Evolutionary conservation across 2,329 filamentous ascomycete species (phyloP).

Genomic region (Trichophyton verrucosum): DNA sequence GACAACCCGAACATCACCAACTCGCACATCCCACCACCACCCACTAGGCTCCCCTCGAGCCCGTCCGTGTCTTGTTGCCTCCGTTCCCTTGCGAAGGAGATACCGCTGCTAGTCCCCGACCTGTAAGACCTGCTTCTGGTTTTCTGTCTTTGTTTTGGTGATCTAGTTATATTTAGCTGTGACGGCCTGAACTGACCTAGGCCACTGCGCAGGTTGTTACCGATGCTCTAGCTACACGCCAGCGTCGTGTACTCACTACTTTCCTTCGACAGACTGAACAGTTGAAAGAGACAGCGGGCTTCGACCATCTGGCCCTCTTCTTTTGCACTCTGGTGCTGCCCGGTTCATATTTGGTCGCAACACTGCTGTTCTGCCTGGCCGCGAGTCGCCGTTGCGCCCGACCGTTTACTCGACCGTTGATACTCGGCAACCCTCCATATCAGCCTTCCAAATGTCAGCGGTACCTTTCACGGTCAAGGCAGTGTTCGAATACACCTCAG

Average conservation of each 20-base stretch:
- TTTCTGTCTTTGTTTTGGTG: background rate
- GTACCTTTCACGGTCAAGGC: slow-evolving; percentile 87
- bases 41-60: background rate
- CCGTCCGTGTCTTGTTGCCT: background rate
- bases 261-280: background rate
- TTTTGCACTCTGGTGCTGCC: background rate
- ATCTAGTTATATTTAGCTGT: background rate
- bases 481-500: slow-evolving; percentile 84
- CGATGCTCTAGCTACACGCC: background rate
- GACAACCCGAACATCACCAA: background rate
- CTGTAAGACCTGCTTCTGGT: background rate
- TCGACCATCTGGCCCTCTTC: background rate
- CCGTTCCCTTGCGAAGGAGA: background rate
- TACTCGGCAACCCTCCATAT: background rate
- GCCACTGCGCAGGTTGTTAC: background rate
- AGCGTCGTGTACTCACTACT: background rate
- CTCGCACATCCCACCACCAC: background rate
- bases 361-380: background rate
- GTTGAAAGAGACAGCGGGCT: background rate
- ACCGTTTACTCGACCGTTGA: background rate
- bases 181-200: background rate
- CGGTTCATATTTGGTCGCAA: background rate
- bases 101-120: background rate
- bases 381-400: background rate
- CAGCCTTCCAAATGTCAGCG: slow-evolving; percentile 47